phyloP scores from a whole-genome alignment of 1,139 yeast genomes.

The Hansenula sp. region DNA sequence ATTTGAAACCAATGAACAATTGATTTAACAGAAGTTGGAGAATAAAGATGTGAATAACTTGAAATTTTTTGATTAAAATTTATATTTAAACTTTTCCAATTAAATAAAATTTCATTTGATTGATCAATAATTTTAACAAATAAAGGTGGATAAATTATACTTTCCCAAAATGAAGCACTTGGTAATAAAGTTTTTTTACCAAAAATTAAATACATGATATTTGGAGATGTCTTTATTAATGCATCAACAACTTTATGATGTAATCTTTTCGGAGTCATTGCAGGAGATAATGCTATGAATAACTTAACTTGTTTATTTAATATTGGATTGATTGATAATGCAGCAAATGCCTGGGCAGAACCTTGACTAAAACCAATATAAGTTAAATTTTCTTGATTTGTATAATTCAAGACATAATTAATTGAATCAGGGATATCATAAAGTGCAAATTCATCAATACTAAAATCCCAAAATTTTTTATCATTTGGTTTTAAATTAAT shows the following conservation, averaged over 20 bases:
- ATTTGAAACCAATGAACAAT: conserved; percentile 98
- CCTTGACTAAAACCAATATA: conserved; percentile 21
- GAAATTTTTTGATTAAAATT: conserved; percentile 66
- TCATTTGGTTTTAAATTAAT: conserved; percentile 34
- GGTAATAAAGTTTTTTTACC: conserved; percentile 73
- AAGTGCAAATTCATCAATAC: conserved; percentile 65
- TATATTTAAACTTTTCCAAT: conserved; percentile 76
- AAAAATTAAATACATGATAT: conserved; percentile 65
- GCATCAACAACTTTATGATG: conserved; percentile 74
- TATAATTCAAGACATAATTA: conserved; percentile 46
- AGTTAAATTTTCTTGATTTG: conserved; percentile 37
- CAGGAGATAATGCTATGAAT: conserved; percentile 85
- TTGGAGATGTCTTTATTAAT: conserved; percentile 74
- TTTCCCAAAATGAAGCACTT: conserved; percentile 78
- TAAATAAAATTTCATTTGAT: conserved; percentile 62
- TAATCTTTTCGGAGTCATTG: conserved; percentile 87
- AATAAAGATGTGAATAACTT: conserved; percentile 79
- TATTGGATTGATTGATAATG: conserved; percentile 64
- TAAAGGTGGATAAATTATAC: conserved; percentile 77
- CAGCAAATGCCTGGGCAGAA: conserved; percentile 55
- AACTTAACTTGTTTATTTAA: conserved; percentile 65
- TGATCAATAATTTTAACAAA: conserved; percentile 70
- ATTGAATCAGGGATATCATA: conserved; percentile 70
- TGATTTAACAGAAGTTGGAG: conserved; percentile 86
- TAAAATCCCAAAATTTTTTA: conserved; percentile 44